Percentiles rank a stretch among this genome's conserved stretches.
phyloP scores from a whole-genome alignment of 139 green algal genomes.

The Edaphochlamys debaryana region DNA sequence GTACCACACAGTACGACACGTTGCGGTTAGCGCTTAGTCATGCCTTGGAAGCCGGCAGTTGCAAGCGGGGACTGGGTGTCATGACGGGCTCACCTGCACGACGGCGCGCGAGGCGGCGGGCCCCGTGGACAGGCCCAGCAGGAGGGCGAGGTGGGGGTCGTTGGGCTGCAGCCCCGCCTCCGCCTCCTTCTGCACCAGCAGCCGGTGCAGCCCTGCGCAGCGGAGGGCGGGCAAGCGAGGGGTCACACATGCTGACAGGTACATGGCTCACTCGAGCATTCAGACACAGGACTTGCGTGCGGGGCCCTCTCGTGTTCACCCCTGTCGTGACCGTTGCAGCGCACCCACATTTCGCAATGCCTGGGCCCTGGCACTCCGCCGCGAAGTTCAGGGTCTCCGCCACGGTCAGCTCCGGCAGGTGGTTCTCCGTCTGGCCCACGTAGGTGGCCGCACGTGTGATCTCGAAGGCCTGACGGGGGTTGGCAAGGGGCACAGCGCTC shows the following conservation, averaged over 20 bases:
- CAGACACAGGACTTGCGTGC: neutral
- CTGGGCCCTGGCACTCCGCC: constrained; percentile 30
- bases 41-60: too few relatives aligned
- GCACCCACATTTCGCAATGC: neutral
- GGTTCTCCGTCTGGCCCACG: constrained; percentile 66
- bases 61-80: too few relatives aligned
- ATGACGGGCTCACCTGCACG: constrained; percentile 12
- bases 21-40: too few relatives aligned
- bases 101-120: neutral
- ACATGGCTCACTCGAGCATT: too few relatives aligned
- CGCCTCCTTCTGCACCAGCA: constrained; percentile 9
- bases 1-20: too few relatives aligned
- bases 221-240: too few relatives aligned
- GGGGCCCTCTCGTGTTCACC: too few relatives aligned
- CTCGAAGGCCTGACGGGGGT: constrained; percentile 56
- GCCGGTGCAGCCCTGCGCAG: too few relatives aligned
- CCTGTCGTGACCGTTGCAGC: too few relatives aligned
- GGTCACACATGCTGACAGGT: too few relatives aligned
- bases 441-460: constrained; percentile 53
- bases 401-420: constrained; percentile 65
- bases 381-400: constrained; percentile 61
- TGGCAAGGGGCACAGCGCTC: too few relatives aligned
- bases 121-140: neutral
- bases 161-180: neutral
- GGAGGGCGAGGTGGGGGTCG: neutral